These are phyloP conservation scores for Euphorbia schlechtendalii DNA, from an alignment of 441 rosid species.

Conservation along the genomic window DNA sequence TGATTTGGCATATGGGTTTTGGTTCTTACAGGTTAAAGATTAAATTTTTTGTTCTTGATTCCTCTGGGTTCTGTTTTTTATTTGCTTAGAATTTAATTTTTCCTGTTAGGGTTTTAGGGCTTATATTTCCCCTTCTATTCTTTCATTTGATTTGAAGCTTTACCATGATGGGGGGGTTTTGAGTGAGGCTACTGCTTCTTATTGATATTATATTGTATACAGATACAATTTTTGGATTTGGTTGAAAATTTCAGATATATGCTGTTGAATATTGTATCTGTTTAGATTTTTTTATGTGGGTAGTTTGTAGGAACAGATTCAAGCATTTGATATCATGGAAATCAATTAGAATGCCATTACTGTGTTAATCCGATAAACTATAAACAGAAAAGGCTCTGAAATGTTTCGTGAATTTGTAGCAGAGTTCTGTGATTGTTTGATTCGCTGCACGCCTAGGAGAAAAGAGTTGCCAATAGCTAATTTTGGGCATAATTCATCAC, in stretches of 20 bases:
- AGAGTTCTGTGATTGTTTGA: background rate
- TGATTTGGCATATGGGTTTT: conserved; percentile 16
- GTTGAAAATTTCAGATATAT: background rate
- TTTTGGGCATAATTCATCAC: conserved; percentile 31
- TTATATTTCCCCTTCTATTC: background rate
- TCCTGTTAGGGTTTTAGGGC: conserved; percentile 17
- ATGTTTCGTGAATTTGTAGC: background rate
- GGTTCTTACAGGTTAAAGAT: conserved; percentile 12
- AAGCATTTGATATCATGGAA: background rate
- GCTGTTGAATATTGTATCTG: background rate
- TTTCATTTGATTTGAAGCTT: background rate
- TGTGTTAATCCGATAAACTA: background rate
- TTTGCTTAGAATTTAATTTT: conserved; percentile 8
- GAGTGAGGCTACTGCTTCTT: background rate
- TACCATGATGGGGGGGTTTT: background rate
- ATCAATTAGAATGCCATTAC: background rate
- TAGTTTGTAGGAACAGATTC: background rate
- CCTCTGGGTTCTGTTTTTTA: conserved; percentile 13
- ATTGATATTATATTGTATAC: too few species aligned
- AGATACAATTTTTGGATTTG: background rate
- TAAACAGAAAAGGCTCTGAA: background rate
- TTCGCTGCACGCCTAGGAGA: conserved; percentile 15
- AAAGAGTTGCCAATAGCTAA: conserved; percentile 12
- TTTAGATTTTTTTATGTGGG: background rate
- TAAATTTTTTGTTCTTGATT: conserved; percentile 13